Percentiles rank a stretch among this genome's conserved stretches.
phyloP scores from a whole-genome alignment of 768 basidiomycete species.

The Baorangia bicolor region DNA sequence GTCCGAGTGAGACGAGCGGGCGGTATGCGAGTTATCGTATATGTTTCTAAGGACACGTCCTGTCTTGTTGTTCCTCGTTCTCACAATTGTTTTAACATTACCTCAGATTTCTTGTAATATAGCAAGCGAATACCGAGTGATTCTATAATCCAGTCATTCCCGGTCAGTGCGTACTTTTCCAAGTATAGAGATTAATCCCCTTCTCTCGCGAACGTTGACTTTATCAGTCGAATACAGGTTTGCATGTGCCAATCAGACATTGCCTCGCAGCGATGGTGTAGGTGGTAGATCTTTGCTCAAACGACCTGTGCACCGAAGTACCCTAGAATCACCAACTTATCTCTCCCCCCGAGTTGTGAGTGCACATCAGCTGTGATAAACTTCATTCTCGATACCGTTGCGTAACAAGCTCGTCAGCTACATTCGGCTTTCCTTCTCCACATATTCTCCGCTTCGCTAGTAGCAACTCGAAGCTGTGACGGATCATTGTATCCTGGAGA shows the following conservation, averaged over 20 bases:
- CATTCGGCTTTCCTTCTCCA: not conserved
- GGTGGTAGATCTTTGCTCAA: not conserved
- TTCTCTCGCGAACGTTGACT: not conserved
- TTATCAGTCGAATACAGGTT: not conserved
- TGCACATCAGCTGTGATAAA: not conserved
- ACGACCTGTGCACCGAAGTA: not conserved
- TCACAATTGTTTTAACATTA: not conserved
- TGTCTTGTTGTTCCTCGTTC: not conserved
- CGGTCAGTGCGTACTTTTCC: conserved; percentile 2
- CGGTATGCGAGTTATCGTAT: conserved; percentile 91
- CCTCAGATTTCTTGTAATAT: conserved; percentile 15
- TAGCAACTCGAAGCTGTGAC: not conserved
- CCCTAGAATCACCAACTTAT: not conserved
- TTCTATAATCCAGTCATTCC: not conserved
- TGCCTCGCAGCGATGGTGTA: not conserved
- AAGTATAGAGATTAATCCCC: not conserved
- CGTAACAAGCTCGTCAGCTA: not conserved
- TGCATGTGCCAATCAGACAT: not conserved
- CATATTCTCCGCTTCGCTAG: not conserved
- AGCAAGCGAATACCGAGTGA: conserved; percentile 9
- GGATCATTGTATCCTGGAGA: not conserved
- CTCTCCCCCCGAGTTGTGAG: not conserved
- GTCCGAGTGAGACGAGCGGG: conserved; percentile 95
- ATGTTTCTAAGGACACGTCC: conserved; percentile 56
- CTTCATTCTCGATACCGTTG: not conserved